Evolutionary conservation across 805 yeast species (phyloP).

Genomic region (Nakazawaea wyomingensis): DNA sequence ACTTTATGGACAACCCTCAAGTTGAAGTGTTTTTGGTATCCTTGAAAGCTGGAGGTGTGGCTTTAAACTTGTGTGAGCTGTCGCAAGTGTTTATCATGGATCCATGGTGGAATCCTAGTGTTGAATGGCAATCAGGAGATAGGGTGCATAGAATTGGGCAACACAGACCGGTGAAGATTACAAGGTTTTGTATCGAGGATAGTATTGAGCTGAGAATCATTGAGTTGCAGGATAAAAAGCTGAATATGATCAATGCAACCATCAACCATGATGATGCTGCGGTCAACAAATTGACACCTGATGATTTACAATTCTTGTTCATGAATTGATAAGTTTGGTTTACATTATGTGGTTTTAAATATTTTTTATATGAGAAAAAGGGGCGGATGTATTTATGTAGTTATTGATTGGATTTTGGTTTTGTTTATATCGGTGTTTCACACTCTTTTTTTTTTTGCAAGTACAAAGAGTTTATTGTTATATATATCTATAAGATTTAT

Average conservation of each 20-base stretch:
- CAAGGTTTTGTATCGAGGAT: conserved; percentile 91
- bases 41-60: conserved; percentile 98
- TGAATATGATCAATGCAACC: conserved; percentile 97
- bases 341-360: no score
- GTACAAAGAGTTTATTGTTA: no score
- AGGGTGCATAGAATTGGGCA: conserved; percentile 98
- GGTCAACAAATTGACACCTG: conserved; percentile 81
- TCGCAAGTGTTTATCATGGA: conserved; percentile 93
- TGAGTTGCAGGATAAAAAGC: conserved; percentile 94
- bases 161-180: conserved; percentile 86
- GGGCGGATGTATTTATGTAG: no score
- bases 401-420: no score
- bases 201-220: conserved; percentile 95
- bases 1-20: conserved; percentile 86
- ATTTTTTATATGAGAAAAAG: no score
- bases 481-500: no score
- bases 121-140: conserved; percentile 98
- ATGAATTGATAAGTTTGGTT: conserved; percentile 45
- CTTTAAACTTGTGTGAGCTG: conserved; percentile 92
- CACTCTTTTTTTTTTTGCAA: no score
- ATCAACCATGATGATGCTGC: conserved; percentile 91
- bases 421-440: no score
- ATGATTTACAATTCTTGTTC: conserved; percentile 91
- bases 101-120: conserved; percentile 99
- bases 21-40: conserved; percentile 95